Evolutionary conservation across 2,329 filamentous ascomycete genomes (phyloP).

Genomic region (Trichoderma pleuroti): DNA sequence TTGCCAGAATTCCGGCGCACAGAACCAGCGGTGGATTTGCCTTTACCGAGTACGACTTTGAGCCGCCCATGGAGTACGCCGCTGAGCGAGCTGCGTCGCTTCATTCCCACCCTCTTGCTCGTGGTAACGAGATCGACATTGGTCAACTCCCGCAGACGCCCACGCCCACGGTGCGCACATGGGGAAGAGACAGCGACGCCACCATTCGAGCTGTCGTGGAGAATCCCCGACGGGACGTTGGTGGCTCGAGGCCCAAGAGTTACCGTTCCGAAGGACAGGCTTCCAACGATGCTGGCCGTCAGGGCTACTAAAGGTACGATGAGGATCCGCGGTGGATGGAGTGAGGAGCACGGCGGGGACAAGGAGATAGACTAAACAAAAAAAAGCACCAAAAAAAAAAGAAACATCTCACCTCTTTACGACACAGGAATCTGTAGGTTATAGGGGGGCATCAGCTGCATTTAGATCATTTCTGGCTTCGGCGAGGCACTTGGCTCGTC

Average conservation of each 20-base stretch:
- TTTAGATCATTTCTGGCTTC: neutral
- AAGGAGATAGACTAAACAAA: neutral
- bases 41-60: neutral
- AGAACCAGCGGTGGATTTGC: neutral
- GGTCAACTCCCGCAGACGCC: neutral
- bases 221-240: neutral
- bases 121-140: neutral
- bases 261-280: neutral
- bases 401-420: neutral
- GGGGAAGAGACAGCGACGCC: neutral
- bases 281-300: neutral
- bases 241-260: neutral
- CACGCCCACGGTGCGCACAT: neutral
- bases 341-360: rapidly evolving
- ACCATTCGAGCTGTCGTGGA: constrained; percentile 5
- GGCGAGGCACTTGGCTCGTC: neutral
- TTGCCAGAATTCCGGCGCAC: neutral
- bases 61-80: neutral
- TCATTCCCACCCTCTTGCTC: neutral
- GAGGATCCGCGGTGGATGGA: neutral
- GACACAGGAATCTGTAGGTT: neutral
- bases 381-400: neutral
- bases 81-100: neutral
- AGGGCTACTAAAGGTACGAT: neutral
- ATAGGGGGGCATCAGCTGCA: neutral